These are phyloP conservation scores for Monoraphidium neglectum DNA, from an alignment of 139 green algal species.

Conservation along the genomic window DNA sequence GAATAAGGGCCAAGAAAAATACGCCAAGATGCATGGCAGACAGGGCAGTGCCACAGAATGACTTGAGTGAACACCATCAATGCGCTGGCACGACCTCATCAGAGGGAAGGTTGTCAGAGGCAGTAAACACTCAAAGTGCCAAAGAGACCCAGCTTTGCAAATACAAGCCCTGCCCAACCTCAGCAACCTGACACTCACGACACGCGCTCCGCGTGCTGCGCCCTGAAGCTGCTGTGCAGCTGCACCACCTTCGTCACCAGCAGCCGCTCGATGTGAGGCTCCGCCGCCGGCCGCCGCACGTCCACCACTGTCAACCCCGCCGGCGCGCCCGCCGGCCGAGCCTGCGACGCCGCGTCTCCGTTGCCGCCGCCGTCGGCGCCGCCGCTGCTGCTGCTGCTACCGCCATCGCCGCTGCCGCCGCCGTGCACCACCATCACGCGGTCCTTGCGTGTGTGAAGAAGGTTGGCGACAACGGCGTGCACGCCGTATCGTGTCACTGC, in stretches of 20 bases:
- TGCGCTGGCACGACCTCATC: no score
- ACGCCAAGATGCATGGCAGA: no score
- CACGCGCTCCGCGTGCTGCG: background rate
- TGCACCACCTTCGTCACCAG: constrained; percentile 46
- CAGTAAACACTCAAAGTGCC: no score
- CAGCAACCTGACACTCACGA: no score
- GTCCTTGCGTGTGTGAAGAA: constrained; percentile 88
- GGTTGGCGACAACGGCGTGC: constrained; percentile 94
- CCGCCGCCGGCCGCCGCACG: constrained; percentile 21
- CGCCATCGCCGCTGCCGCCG: background rate
- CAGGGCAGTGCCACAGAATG: no score
- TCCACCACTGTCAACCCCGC: constrained; percentile 2
- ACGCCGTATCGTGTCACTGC: constrained; percentile 80
- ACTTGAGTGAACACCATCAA: no score
- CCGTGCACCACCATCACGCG: constrained; percentile 63
- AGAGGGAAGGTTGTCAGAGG: no score
- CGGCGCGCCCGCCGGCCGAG: background rate
- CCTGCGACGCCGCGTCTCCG: background rate
- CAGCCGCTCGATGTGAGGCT: constrained; percentile 45
- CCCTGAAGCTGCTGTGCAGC: constrained; percentile 42
- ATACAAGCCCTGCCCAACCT: no score
- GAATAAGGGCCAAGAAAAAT: no score
- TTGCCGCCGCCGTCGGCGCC: background rate
- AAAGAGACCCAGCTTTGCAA: no score
- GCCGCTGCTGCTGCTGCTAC: constrained; percentile 25